These are phyloP conservation scores for Ilyonectria sp. DNA, from an alignment of 2,329 filamentous ascomycete genomes.

Conservation along the genomic window DNA sequence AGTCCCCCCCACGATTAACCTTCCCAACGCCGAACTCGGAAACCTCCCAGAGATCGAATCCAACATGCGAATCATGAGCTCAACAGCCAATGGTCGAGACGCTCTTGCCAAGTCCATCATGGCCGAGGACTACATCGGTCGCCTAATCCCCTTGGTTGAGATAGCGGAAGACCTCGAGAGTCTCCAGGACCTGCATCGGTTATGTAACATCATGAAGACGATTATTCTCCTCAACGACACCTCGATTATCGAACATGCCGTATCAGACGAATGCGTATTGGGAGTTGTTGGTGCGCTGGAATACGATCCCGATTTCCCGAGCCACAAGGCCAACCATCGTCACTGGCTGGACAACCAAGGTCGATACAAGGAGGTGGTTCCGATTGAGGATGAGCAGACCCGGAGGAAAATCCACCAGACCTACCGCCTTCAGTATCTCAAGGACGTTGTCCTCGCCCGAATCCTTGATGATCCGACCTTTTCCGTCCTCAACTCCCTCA, in stretches of 20 bases:
- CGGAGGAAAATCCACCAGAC: conserved; percentile 95
- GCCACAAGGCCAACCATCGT: conserved; percentile 96
- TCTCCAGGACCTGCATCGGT: conserved; percentile 85
- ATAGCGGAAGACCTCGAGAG: conserved; percentile 94
- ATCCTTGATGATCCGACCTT: conserved; percentile 99
- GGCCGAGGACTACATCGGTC: conserved; percentile 87
- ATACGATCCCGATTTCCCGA: conserved; percentile 98
- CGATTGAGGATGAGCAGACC: conserved; percentile 86
- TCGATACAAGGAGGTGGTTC: conserved; percentile 96
- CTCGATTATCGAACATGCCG: conserved; percentile 92
- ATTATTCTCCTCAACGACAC: conserved; percentile 96
- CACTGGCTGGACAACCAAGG: conserved; percentile 92
- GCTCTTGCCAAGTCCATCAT: conserved; percentile 90
- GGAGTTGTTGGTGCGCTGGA: conserved; percentile 96
- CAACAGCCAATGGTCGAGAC: conserved; percentile 83
- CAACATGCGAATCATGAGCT: conserved; percentile 84
- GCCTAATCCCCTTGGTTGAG: conserved; percentile 87
- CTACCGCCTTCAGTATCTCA: conserved; percentile 95
- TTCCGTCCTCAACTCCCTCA: conserved; percentile 95
- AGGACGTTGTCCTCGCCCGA: conserved; percentile 96
- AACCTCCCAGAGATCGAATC: conserved; percentile 89
- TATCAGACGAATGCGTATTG: conserved; percentile 89
- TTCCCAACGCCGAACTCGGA: conserved; percentile 85
- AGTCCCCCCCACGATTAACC: conserved; percentile 76
- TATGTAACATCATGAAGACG: conserved; percentile 99